Evolutionary conservation across 2,329 filamentous ascomycete genomes (phyloP), one percentile per base, ranked within the genome.

Genomic region (Thyridium curvatum): DNA sequence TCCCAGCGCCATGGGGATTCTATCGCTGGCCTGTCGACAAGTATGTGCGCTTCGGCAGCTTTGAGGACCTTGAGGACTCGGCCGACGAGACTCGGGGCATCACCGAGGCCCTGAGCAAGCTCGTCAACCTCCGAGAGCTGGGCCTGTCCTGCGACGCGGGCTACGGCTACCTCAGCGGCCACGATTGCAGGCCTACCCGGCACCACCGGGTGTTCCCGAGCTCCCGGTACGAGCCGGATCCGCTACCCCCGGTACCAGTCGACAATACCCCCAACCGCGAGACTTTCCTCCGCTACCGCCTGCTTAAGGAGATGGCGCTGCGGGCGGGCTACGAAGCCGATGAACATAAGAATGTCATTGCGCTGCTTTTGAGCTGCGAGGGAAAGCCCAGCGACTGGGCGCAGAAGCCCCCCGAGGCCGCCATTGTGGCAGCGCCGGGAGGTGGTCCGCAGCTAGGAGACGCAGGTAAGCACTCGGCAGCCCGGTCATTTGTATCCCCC

Each of bases 111-210:
- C 70, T 87, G 40, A 64, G 65, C 10, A 72, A 70, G 38, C 65
- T 85, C 2, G 72, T 82, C 3, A 67, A 64, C 29, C 34, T 42
- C 13, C 32, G 10, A 15, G 79, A 84, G 43, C 66, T 87, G n/a
- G 82, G 76, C 0, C 58, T 87, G 4, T 84, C 77, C 14, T 69
- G 84, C 31, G 78, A 84, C 51, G 79, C 72, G 40, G 81, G 82
- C 9, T 65, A 86, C 30, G 83, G 83, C 10, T 86, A 79, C 68
- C 66, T 86, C 10, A 63, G 64, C 34, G 80, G 81, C 1, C 76
- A 80, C 2, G 79, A 84, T 16, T 10, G 10, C 10, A 26, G 21
- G 21, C 37, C 37, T 15, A 45, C 47, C 26, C 37, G 33, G 18
- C 26, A 18, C 18, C 18, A 10, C 30, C 38, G 15, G n/a, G 40